phyloP scores from a whole-genome alignment of 495 filamentous ascomycete genomes.

The Daldinia grandis region DNA sequence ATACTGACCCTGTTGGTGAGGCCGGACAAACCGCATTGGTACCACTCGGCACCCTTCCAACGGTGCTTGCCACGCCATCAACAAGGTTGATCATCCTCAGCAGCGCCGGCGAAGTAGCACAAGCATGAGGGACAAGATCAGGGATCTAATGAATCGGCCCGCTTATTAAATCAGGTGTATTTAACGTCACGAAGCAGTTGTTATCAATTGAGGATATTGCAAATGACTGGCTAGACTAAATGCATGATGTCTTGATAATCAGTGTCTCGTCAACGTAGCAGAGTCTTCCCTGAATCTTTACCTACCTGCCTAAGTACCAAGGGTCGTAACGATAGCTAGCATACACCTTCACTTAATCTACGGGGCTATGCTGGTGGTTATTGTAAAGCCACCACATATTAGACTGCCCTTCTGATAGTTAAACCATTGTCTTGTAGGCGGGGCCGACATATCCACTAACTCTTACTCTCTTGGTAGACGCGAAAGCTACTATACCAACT shows the following conservation, averaged over 20 bases:
- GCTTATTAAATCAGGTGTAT: slow-evolving; percentile 34
- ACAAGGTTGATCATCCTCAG: slow-evolving; percentile 39
- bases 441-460: too few relatives aligned
- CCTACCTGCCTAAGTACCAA: background rate
- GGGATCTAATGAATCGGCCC: slow-evolving; percentile 40
- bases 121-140: slow-evolving; percentile 40
- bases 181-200: background rate
- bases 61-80: slow-evolving; percentile 40
- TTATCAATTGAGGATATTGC: slow-evolving; percentile 8
- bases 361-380: too few relatives aligned
- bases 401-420: too few relatives aligned
- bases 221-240: background rate
- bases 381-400: too few relatives aligned
- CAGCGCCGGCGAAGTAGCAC: slow-evolving; percentile 43
- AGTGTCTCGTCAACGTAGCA: background rate
- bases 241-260: background rate
- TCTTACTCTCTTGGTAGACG: too few relatives aligned
- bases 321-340: background rate
- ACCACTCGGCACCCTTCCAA: slow-evolving; percentile 40
- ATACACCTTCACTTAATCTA: too few relatives aligned
- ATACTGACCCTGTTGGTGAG: slow-evolving; percentile 23
- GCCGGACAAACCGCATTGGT: slow-evolving; percentile 45
- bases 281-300: background rate
- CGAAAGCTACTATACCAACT: too few relatives aligned
- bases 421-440: too few relatives aligned